Evolutionary conservation across 495 filamentous ascomycete species (phyloP).

Genomic region (Penicillium angulare): DNA sequence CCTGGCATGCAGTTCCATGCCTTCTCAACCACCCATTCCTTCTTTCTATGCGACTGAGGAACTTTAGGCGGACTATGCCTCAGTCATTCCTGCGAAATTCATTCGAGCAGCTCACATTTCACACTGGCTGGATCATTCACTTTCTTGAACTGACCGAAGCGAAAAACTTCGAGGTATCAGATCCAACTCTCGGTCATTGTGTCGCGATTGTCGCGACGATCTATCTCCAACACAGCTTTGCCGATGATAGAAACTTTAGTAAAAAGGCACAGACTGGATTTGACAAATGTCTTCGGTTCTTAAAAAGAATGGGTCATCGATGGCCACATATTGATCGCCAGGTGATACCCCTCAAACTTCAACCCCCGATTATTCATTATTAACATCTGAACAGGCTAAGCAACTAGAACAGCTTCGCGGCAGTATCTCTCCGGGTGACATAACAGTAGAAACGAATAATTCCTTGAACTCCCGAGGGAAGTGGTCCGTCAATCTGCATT

Average conservation of each 20-base stretch:
- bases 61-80: constrained; percentile 38
- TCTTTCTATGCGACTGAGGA: constrained; percentile 40
- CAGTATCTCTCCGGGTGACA: constrained; percentile 25
- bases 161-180: constrained; percentile 34
- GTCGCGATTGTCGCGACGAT: constrained; percentile 36
- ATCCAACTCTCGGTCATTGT: constrained; percentile 32
- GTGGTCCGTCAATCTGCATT: constrained; percentile 30
- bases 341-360: constrained; percentile 7
- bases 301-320: constrained; percentile 19
- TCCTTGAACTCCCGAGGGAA: constrained; percentile 7
- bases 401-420: constrained; percentile 29
- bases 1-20: constrained; percentile 42
- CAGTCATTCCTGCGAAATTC: constrained; percentile 37
- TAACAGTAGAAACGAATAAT: constrained; percentile 2
- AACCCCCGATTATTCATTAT: neutral
- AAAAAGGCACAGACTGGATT: constrained; percentile 30
- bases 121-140: constrained; percentile 32
- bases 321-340: constrained; percentile 33
- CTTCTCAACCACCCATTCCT: constrained; percentile 46
- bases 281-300: constrained; percentile 31
- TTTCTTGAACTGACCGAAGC: constrained; percentile 29
- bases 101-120: constrained; percentile 33
- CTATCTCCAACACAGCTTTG: constrained; percentile 37
- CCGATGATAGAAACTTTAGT: constrained; percentile 31
- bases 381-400: constrained; percentile 12